These are phyloP conservation scores for Malania oleifera DNA, from an alignment of 164 flowering plant species.

Conservation along the genomic window DNA sequence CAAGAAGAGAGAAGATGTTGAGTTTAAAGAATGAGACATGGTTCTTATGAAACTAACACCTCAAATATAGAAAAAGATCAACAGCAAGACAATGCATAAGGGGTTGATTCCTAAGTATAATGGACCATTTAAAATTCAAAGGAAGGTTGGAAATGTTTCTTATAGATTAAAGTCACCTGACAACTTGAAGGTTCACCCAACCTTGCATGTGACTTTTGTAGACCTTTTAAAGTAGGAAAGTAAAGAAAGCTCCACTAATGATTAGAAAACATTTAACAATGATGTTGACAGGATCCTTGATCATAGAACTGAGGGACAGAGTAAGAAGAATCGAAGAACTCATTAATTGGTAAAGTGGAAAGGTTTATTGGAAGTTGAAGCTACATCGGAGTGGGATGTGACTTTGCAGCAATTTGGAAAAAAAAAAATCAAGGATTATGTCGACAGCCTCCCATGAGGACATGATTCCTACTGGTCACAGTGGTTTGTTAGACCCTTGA, in stretches of 20 bases:
- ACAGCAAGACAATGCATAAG: background rate
- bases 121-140: conserved; percentile 13
- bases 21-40: conserved; percentile 7
- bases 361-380: background rate
- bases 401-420: conserved; percentile 9
- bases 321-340: conserved; percentile 5
- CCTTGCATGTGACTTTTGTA: conserved; percentile 16
- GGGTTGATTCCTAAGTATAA: conserved; percentile 12
- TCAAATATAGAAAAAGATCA: conserved; percentile 10
- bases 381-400: background rate
- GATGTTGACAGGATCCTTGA: background rate
- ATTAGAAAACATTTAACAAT: background rate
- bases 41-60: conserved; percentile 14
- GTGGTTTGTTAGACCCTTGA: no score
- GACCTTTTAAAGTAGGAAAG: background rate
- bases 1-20: background rate
- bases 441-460: no score
- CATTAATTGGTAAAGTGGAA: background rate
- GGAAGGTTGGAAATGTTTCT: conserved; percentile 4
- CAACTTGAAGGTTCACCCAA: conserved; percentile 11
- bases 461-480: no score
- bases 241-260: background rate
- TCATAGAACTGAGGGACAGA: background rate
- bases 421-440: background rate
- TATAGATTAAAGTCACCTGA: conserved; percentile 7